A percentile compares a stretch with the other conserved stretches of the same genome.
These are phyloP conservation scores for Homolaphlyctis polyrhiza DNA, from an alignment of 371 early-diverging fungal genomes.

Conservation along the genomic window DNA sequence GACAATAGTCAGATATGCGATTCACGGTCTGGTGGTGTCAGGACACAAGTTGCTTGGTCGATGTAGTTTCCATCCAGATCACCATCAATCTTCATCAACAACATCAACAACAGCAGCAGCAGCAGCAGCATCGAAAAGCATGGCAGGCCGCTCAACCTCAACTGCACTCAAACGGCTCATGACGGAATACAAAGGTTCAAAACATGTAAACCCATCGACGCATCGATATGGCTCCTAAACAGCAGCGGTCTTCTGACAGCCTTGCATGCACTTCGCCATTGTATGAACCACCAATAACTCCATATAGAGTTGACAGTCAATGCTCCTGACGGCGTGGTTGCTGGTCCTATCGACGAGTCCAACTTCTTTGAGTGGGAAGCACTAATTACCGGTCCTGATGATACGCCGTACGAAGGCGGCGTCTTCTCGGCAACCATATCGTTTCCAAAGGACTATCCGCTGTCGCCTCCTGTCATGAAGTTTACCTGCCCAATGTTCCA, in stretches of 20 bases:
- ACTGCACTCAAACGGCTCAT: conserved; percentile 92
- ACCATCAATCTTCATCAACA: no score
- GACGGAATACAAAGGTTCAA: conserved; percentile 89
- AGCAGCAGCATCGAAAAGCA: no score
- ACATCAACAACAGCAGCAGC: no score
- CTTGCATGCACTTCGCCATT: background rate
- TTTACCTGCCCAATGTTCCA: conserved; percentile 89
- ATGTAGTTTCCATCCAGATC: no score
- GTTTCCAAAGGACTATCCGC: conserved; percentile 61
- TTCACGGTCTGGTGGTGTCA: no score
- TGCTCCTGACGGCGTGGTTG: conserved; percentile 95
- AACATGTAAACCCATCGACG: background rate
- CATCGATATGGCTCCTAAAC: background rate
- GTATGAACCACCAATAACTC: conserved; percentile 2
- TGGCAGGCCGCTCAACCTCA: no score
- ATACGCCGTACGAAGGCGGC: conserved; percentile 58
- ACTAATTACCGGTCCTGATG: conserved; percentile 63
- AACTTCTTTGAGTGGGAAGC: conserved; percentile 98
- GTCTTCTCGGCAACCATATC: conserved; percentile 48
- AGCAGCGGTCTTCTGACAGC: background rate
- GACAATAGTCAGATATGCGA: no score
- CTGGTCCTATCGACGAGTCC: conserved; percentile 89
- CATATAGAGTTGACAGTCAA: conserved; percentile 84
- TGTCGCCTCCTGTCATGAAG: conserved; percentile 59
- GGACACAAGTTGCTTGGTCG: no score